Evolutionary conservation across 768 basidiomycete species (phyloP), one percentile per base, ranked within the genome.

Genomic region (Calocybe gangraenosa): DNA sequence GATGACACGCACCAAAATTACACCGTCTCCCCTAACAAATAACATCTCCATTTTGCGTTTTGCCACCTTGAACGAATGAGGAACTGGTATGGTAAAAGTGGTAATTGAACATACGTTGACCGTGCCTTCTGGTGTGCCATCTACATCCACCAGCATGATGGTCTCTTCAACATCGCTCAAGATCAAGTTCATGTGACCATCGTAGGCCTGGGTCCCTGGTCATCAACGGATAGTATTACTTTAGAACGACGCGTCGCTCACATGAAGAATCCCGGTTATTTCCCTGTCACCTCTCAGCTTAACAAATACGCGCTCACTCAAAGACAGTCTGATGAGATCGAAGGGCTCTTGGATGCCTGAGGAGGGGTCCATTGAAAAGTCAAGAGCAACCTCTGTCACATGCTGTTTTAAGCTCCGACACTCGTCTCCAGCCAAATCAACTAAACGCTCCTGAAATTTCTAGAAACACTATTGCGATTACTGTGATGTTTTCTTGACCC

Each of bases 141-240:
- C 92, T n/a, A 76, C 68, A 53, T 97, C 93, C n/a, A 97, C 92
- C 51, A 96, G 75, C 81, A 94, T 88, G 51, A 98, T 92, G 2
- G 87, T 93, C 70, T 99, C 96, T 62, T 97, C 95, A 13, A 97
- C 96, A 60, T 97, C 91, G 57, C 91, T 93, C 56, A 99, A 75
- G 51, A 99, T 96, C 57, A 99, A 75, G 65, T 99, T 98, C 96
- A 98, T 98, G 66, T 98, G 96, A n/a, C 94, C 96, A 69, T 99
- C 96, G 59, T 98, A 98, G 17, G 96, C 96, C 96, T 99, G 58
- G 10, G 54, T 49, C 11, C 25, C 11, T 37, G 22, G 3, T 46
- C 21, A 49, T 52, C 36, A 40, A 47, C 44, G 49, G 20, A 52
- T 19, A 47, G 42, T 44, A 31, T 44, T 47, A 51, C 19, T 17